Evolutionary conservation across 2,329 filamentous ascomycete genomes (phyloP).

Genomic region (Lecanicillium sp.): DNA sequence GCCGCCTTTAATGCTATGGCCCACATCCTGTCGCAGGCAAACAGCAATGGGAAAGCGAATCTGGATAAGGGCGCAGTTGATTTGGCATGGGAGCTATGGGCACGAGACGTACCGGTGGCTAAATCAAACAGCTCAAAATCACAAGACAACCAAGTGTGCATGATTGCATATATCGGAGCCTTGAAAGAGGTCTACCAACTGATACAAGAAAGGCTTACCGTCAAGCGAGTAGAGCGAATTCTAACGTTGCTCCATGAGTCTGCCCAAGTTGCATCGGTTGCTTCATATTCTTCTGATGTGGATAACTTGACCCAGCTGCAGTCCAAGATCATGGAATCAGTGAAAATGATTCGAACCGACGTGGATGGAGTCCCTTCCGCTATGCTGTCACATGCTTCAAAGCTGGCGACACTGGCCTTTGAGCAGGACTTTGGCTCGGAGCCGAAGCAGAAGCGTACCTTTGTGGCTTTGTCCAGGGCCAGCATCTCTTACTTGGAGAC

Average conservation of each 20-base stretch:
- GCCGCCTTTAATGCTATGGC: conserved; percentile 63
- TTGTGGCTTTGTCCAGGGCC: conserved; percentile 81
- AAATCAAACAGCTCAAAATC: conserved; percentile 30
- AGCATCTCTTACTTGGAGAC: conserved; percentile 65
- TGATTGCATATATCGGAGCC: conserved; percentile 76
- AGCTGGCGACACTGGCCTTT: conserved; percentile 68
- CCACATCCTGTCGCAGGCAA: conserved; percentile 52
- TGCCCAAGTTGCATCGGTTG: conserved; percentile 62
- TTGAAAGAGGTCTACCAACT: conserved; percentile 74
- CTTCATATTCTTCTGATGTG: conserved; percentile 63
- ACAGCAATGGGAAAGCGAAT: conserved; percentile 35
- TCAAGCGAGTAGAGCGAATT: conserved; percentile 59
- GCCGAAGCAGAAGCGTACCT: conserved; percentile 59
- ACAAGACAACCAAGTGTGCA: conserved; percentile 69
- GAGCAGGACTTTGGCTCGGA: conserved; percentile 30
- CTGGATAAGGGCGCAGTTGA: conserved; percentile 50
- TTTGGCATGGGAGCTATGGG: conserved; percentile 65
- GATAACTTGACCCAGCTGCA: conserved; percentile 71
- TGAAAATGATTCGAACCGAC: conserved; percentile 63
- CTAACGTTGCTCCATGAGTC: conserved; percentile 65
- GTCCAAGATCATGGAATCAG: conserved; percentile 58
- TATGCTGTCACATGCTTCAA: conserved; percentile 63
- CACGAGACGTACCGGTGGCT: conserved; percentile 53
- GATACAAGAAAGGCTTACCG: conserved; percentile 56
- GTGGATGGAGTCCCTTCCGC: conserved; percentile 57